These are phyloP conservation scores for Asparagopsis taxiformis DNA, from an alignment of 31 red algal genomes.

Conservation along the genomic window DNA sequence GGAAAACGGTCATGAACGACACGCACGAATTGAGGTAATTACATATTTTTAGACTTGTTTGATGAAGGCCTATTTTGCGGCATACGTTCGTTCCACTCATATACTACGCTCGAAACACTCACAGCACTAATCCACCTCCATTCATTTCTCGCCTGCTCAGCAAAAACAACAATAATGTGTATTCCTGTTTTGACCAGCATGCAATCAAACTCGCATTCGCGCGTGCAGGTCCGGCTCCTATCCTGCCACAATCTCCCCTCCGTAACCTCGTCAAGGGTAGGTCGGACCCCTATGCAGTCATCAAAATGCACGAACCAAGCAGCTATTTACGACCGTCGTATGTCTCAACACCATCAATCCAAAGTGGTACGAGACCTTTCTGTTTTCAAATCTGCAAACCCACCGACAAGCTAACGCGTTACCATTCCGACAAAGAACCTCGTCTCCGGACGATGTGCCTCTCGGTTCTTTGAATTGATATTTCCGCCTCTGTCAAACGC, in stretches of 20 bases:
- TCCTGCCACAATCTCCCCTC: conserved; percentile 19
- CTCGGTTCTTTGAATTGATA: conserved; percentile 18
- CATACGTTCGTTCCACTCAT: too few species aligned
- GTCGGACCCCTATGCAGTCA: conserved; percentile 54
- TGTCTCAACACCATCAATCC: conserved; percentile 64
- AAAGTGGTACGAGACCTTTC: conserved; percentile 41
- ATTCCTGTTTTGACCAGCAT: too few species aligned
- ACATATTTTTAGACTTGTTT: too few species aligned
- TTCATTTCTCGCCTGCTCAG: too few species aligned
- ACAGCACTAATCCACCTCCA: too few species aligned
- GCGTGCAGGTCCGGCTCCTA: conserved; percentile 53
- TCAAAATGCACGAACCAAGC: conserved; percentile 30
- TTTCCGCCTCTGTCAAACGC: conserved; percentile 26
- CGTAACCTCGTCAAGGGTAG: conserved; percentile 27
- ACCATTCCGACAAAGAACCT: conserved; percentile 27
- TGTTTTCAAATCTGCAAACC: conserved; percentile 30
- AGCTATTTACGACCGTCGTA: conserved; percentile 14
- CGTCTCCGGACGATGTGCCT: conserved; percentile 8
- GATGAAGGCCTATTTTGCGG: too few species aligned
- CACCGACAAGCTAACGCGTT: conserved; percentile 23
- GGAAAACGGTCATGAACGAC: too few species aligned
- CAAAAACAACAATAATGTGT: too few species aligned
- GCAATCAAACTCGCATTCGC: conserved; percentile 1
- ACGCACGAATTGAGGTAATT: too few species aligned
- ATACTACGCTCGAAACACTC: too few species aligned